A percentile compares a stretch with the other conserved stretches of the same genome.
Evolutionary conservation across 2,329 filamentous ascomycete species (phyloP).

Genomic region (Clonostachys sp.): DNA sequence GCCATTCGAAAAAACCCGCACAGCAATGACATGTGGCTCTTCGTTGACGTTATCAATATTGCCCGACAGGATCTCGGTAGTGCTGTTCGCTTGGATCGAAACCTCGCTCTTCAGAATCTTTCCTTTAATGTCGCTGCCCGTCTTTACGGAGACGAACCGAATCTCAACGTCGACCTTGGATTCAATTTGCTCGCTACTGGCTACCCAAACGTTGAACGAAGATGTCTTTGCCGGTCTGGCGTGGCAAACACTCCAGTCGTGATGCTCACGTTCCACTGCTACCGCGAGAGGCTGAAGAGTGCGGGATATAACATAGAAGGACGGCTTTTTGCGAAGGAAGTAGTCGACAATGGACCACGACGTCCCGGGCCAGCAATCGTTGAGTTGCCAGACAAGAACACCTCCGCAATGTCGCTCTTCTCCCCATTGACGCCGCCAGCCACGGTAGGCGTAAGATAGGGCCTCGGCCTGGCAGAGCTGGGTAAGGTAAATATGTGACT

Average conservation of each 20-base stretch:
- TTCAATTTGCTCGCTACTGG: constrained; percentile 22
- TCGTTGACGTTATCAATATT: background rate
- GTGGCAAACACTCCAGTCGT: constrained; percentile 6
- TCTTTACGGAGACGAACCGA: constrained; percentile 30
- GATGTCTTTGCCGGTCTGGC: background rate
- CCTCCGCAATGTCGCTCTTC: constrained; percentile 55
- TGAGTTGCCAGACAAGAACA: constrained; percentile 59
- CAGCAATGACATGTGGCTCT: background rate
- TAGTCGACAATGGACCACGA: constrained; percentile 59
- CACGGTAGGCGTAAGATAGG: constrained; percentile 36
- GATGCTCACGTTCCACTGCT: constrained; percentile 34
- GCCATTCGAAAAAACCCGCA: background rate
- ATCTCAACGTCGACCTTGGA: constrained; percentile 17
- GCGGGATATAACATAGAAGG: constrained; percentile 32
- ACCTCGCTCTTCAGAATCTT: too few species aligned
- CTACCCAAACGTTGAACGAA: constrained; percentile 33
- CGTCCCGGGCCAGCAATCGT: constrained; percentile 60
- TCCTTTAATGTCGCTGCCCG: too few species aligned
- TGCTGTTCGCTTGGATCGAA: background rate
- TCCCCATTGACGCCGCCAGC: constrained; percentile 56
- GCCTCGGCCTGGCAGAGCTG: constrained; percentile 44
- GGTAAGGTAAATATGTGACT: constrained; percentile 24
- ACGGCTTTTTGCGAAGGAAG: constrained; percentile 58
- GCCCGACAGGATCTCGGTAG: background rate
- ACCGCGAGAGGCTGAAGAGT: constrained; percentile 52